Conservation (phyloP, 2,329 filamentous ascomycete genomes). For the Spiromastix sp. region DNA sequence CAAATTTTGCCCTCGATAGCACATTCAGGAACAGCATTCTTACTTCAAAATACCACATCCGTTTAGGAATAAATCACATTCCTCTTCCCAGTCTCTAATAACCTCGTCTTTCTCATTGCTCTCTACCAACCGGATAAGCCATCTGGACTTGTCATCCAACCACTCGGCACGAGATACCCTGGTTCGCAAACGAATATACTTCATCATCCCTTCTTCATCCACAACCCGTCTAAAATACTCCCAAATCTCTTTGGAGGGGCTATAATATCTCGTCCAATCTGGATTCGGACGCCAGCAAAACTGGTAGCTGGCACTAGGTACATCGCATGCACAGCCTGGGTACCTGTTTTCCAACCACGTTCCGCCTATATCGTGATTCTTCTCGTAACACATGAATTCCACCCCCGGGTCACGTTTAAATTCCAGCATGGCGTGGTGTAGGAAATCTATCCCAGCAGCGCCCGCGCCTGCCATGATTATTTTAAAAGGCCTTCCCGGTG, state of each 20-base stretch:
- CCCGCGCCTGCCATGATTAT: constrained; percentile 14
- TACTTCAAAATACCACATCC: constrained; percentile 31
- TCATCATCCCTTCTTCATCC: constrained; percentile 54
- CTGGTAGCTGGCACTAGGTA: constrained; percentile 62
- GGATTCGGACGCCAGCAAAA: constrained; percentile 57
- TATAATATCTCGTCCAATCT: constrained; percentile 59
- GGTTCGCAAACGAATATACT: constrained; percentile 45
- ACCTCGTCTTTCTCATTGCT: constrained; percentile 10
- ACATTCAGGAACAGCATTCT: constrained; percentile 18
- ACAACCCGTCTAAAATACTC: constrained; percentile 57
- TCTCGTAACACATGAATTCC: constrained; percentile 18
- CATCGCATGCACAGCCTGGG: constrained; percentile 57
- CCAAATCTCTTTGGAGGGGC: constrained; percentile 55
- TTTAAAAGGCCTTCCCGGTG: constrained; percentile 8
- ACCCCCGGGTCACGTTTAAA: constrained; percentile 11
- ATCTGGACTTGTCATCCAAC: constrained; percentile 32
- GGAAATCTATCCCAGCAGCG: constrained; percentile 13
- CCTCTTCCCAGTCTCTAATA: constrained; percentile 17
- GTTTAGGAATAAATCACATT: constrained; percentile 25
- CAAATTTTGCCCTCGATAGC: constrained; percentile 4
- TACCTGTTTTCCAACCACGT: constrained; percentile 37
- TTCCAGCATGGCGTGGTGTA: constrained; percentile 10
- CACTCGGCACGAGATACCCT: constrained; percentile 49
- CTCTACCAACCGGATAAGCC: constrained; percentile 20
- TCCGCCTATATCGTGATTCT: constrained; percentile 27